Percentiles rank a stretch among this genome's conserved stretches.
Conservation (phyloP, 176 grass and related monocot genomes). For the Musa beccarii region DNA sequence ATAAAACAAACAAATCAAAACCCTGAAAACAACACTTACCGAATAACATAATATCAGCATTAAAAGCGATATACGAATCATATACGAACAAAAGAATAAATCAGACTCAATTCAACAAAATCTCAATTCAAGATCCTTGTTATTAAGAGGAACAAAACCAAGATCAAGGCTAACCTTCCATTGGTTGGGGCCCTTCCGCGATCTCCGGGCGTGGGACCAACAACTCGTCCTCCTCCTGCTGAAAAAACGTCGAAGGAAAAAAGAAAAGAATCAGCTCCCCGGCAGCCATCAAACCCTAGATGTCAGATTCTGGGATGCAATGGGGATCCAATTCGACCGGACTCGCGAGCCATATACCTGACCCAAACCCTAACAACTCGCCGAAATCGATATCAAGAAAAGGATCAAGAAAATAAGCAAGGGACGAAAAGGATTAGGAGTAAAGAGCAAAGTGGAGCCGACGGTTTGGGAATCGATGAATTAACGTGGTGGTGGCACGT, state of each 20-base stretch:
- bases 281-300: neutral
- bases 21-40: neutral
- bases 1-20: neutral
- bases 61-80: neutral
- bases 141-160: neutral
- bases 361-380: neutral
- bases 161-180: slow-evolving; percentile 53
- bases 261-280: neutral
- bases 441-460: neutral
- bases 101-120: neutral
- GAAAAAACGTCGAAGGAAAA: slow-evolving; percentile 3
- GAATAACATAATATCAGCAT: neutral
- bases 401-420: no score
- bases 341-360: neutral
- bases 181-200: slow-evolving; percentile 65
- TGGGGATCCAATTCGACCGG: neutral
- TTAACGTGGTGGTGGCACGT: neutral
- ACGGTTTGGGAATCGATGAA: neutral
- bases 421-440: neutral
- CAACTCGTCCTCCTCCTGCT: slow-evolving; percentile 67
- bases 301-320: neutral
- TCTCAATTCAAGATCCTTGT: neutral
- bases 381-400: neutral
- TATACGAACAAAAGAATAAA: neutral
- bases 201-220: slow-evolving; percentile 70